Base-by-base conservation (phyloP, 2,329 filamentous ascomycete genomes). In the Fusarium sp. region DNA sequence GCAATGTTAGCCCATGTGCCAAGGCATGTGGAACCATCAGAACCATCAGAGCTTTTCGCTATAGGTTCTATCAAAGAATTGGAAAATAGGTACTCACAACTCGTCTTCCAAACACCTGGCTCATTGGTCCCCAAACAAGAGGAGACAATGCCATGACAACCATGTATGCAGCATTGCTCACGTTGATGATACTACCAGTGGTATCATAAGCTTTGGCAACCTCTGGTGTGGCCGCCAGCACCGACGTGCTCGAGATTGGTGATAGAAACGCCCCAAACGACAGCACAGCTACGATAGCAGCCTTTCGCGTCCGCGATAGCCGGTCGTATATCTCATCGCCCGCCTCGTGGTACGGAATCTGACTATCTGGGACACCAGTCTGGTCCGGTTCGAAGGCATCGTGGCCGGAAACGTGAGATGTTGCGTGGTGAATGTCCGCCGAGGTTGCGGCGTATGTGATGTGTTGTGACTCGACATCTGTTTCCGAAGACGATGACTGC, bases 211-310 rank as follows among this genome's bases (percentile, higher is more conserved):
- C 90, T 5, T 80, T 80, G 2, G 93, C 92, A 6, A 96, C 91
- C 80, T 96, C 93, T 2, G 93, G 93, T 1, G 93, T 90, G 3
- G 93, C 94, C 1, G 93, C 88, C 14, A 96, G 82, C 10, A 95
- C 90, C 1, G 92, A 91, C 0, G 93, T 95, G 43, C 91, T 94
- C 14, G 91, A 93, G 27, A 94, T 89, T 0, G 94, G 94, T 1
- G 94, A 91, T 52, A 96, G 85, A 72, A 96, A 94, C 30, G 92
- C 90, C 82, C 93, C 95, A 79, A 92, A 94, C 0, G 93, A 92
- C 62, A 95, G 83, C 7, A 95, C 87, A 11, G 86, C 84, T 17
- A 95, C 91, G 62, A 96, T 93, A 70, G 90, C 78, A 4, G 87
- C 79, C 81, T 96, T 97, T 45, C 91, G 88, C 17, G 84, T 83